These are phyloP conservation scores for Neurospora sp. DNA, from an alignment of 495 filamentous ascomycete species.

Conservation along the genomic window DNA sequence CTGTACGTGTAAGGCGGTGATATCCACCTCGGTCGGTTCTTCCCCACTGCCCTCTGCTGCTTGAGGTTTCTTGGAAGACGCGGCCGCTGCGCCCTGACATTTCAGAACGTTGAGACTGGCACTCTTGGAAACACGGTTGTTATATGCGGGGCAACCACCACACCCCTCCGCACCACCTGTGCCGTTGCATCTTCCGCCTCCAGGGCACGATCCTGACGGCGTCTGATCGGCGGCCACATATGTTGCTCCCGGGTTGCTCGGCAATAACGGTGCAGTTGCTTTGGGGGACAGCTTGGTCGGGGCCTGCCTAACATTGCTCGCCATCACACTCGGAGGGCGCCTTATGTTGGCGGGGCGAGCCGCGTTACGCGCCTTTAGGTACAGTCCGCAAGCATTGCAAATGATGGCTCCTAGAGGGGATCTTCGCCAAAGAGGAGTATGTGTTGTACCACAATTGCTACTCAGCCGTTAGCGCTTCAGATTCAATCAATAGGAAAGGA, in stretches of 20 bases:
- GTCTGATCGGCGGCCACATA: conserved; percentile 68
- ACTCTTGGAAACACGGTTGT: conserved; percentile 89
- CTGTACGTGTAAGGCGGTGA: conserved; percentile 35
- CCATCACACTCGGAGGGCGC: conserved; percentile 41
- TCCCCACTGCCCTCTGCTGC: conserved; percentile 17
- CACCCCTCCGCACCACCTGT: conserved; percentile 95
- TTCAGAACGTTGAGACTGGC: conserved; percentile 55
- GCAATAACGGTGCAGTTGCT: conserved; percentile 18
- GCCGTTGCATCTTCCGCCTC: conserved; percentile 91
- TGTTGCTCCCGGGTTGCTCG: conserved; percentile 50
- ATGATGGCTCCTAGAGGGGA: conserved; percentile 90
- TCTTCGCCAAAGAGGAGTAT: conserved; percentile 88
- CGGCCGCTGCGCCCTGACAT: conserved; percentile 20
- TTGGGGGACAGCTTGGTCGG: conserved; percentile 25
- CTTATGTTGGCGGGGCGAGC: conserved; percentile 83
- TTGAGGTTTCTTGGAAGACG: conserved; percentile 16
- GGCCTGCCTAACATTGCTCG: conserved; percentile 26
- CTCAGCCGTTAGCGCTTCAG: conserved; percentile 13
- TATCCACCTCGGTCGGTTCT: conserved; percentile 34
- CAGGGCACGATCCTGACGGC: conserved; percentile 78
- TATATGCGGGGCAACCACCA: conserved; percentile 91
- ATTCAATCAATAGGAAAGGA: neutral
- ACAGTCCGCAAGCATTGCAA: conserved; percentile 96
- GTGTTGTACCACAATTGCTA: conserved; percentile 92
- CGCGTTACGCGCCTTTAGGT: conserved; percentile 86